phyloP scores from a whole-genome alignment of 768 basidiomycete species.

The Tulasnella sp. region DNA sequence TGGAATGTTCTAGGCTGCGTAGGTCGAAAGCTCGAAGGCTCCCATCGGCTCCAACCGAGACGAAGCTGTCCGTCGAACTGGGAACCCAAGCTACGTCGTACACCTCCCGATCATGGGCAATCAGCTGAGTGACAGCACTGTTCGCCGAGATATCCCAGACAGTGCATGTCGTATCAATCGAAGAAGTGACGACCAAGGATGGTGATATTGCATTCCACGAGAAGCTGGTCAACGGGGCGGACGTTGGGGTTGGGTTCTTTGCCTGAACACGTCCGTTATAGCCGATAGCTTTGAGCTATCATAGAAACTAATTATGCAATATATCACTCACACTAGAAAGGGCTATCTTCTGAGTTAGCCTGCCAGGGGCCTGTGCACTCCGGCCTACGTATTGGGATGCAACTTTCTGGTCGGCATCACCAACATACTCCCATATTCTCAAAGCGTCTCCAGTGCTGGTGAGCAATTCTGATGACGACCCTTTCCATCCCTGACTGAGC shows the following conservation, averaged over 20 bases:
- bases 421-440: constrained; percentile 83
- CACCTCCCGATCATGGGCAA: constrained; percentile 93
- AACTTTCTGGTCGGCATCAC: constrained; percentile 53
- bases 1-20: constrained; percentile 93
- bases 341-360: constrained; percentile 67
- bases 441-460: constrained; percentile 94
- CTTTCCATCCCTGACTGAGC: constrained; percentile 66
- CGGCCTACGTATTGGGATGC: constrained; percentile 69
- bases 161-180: constrained; percentile 97
- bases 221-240: constrained; percentile 92
- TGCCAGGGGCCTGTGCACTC: constrained; percentile 55
- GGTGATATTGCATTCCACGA: constrained; percentile 96
- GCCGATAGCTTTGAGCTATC: not conserved
- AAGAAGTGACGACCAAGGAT: constrained; percentile 89
- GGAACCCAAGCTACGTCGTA: constrained; percentile 99
- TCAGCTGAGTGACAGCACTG: constrained; percentile 92
- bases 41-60: constrained; percentile 96
- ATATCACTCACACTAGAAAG: constrained; percentile 58
- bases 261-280: constrained; percentile 47
- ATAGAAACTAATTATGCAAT: not conserved
- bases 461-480: constrained; percentile 67
- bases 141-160: constrained; percentile 97
- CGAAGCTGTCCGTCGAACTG: constrained; percentile 91
- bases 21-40: constrained; percentile 95
- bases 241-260: constrained; percentile 80